Evolutionary conservation across 257 asterid species (phyloP).

Genomic region (Anisodus acutangulus): DNA sequence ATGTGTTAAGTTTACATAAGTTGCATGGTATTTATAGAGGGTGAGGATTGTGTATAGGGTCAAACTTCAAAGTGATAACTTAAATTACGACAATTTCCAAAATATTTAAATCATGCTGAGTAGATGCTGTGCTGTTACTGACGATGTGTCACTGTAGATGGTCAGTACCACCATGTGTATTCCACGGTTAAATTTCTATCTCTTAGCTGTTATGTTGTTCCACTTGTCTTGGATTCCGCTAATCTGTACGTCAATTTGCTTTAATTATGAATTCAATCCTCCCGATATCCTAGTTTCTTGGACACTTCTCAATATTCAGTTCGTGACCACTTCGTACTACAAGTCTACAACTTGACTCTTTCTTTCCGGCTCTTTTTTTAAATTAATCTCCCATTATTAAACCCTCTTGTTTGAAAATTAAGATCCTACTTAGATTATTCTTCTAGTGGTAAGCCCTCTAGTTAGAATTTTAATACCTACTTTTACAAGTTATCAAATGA

Average conservation of each 20-base stretch:
- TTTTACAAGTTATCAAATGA: not conserved
- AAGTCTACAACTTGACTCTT: not conserved
- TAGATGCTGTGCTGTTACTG: conserved; percentile 29
- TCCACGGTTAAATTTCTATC: conserved; percentile 16
- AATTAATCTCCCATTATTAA: not conserved
- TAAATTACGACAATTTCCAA: not conserved
- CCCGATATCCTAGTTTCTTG: not conserved
- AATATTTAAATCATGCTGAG: conserved; percentile 25
- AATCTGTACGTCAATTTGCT: not conserved
- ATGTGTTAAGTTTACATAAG: not conserved
- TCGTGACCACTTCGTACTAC: conserved; percentile 6
- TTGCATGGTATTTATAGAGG: conserved; percentile 23
- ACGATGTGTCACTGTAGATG: conserved; percentile 24
- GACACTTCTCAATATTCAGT: not conserved
- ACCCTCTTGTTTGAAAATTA: conserved; percentile 10
- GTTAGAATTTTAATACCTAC: not conserved
- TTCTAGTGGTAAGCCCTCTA: not conserved
- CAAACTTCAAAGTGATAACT: not conserved
- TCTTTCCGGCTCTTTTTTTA: conserved; percentile 8
- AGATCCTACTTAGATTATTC: not conserved
- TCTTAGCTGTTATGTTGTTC: conserved; percentile 27
- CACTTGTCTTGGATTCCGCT: conserved; percentile 16
- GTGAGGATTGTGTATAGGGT: not conserved
- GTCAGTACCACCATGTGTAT: conserved; percentile 23
- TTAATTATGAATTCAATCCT: not conserved